phyloP scores from a whole-genome alignment of 2,329 filamentous ascomycete genomes.

The Chrysosporium queenslandicum region DNA sequence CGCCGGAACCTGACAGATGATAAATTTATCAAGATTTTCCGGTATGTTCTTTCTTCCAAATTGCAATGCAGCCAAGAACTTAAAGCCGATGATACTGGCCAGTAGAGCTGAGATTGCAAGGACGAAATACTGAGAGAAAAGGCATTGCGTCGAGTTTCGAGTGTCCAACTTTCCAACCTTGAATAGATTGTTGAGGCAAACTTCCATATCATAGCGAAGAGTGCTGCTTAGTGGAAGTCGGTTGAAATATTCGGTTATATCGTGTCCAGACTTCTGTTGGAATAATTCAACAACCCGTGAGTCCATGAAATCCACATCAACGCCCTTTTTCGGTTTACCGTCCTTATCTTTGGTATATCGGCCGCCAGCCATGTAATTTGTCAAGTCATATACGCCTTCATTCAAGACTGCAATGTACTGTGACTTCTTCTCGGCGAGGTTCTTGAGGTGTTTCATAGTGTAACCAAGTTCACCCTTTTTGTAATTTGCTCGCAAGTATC shows the following conservation, averaged over 20 bases:
- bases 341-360: conserved; percentile 51
- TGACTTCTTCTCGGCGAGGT: conserved; percentile 52
- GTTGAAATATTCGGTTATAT: conserved; percentile 77
- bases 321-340: conserved; percentile 42
- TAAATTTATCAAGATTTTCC: conserved; percentile 94
- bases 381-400: conserved; percentile 76
- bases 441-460: conserved; percentile 64
- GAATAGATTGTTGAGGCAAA: conserved; percentile 94
- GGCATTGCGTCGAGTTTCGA: conserved; percentile 70
- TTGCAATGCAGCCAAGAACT: conserved; percentile 92
- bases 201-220: conserved; percentile 48
- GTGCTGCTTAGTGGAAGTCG: conserved; percentile 48
- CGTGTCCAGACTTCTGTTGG: conserved; percentile 60
- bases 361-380: conserved; percentile 68
- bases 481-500: conserved; percentile 64
- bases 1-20: conserved; percentile 94
- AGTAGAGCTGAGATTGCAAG: conserved; percentile 74
- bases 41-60: conserved; percentile 85
- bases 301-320: conserved; percentile 72
- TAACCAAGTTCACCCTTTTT: conserved; percentile 84
- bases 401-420: conserved; percentile 70
- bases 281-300: conserved; percentile 64
- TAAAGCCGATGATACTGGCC: conserved; percentile 76
- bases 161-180: conserved; percentile 89
- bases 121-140: conserved; percentile 82